Evolutionary conservation across 176 grass and related monocot genomes (phyloP).

Genomic region (Alloteropsis semialata): DNA sequence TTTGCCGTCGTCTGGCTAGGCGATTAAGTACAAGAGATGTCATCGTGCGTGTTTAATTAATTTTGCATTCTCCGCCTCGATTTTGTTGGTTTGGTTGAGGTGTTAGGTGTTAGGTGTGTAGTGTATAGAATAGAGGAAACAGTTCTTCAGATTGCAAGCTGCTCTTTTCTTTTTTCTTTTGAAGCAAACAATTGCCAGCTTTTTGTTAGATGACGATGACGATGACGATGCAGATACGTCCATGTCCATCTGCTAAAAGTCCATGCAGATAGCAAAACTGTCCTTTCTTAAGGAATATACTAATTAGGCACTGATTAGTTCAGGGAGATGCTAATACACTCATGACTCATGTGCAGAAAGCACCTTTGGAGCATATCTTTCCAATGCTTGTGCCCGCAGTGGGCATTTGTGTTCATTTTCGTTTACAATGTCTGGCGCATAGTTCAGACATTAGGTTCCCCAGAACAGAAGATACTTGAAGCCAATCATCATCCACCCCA

Average conservation of each 20-base stretch:
- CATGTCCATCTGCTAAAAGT: conserved; percentile 11
- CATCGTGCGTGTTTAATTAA: not conserved
- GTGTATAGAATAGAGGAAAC: not conserved
- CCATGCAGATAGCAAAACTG: not conserved
- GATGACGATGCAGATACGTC: conserved; percentile 4
- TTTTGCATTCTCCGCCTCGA: not conserved
- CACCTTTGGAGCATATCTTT: not conserved
- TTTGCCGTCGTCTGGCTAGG: not conserved
- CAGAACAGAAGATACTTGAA: not conserved
- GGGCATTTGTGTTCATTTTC: not conserved
- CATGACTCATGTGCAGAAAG: not conserved
- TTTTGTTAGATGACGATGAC: conserved; percentile 18
- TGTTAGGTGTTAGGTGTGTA: not conserved
- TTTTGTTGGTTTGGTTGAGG: not conserved
- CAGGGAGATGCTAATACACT: not conserved
- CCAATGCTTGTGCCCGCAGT: not conserved
- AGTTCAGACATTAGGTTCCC: not conserved
- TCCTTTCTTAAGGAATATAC: not conserved
- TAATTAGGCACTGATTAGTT: not conserved
- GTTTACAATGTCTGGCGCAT: not conserved
- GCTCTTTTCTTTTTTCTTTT: not conserved
- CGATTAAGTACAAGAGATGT: not conserved
- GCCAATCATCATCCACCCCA: not conserved
- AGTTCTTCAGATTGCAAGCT: not conserved
- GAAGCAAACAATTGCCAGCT: not conserved